Base-by-base conservation (phyloP, 192 early-diverging fungal species). In the Coemansia sp. region DNA sequence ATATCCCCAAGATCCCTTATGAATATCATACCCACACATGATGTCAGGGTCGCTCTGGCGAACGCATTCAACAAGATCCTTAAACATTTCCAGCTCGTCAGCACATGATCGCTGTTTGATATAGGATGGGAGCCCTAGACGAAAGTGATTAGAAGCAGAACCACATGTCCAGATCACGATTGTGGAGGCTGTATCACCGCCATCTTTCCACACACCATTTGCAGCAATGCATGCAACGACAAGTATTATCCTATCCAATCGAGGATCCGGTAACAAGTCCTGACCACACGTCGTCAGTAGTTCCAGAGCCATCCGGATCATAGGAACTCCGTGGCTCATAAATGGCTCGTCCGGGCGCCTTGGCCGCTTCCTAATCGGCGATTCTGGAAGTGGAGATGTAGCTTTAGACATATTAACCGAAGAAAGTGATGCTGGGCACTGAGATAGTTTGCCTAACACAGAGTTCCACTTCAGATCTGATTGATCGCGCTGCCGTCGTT, bases 1-100 rank as follows among this genome's bases (percentile, higher is more conserved):
- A 66, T 93, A 98, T 3, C 96, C 96, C 96, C 95, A 98, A 0
- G 94, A 96, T 8, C 87, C 61, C 21, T 76, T 84, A 33, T 98
- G 89, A 4, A 97, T 67, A 46, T 98, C 95, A 63, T 92, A 98
- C 2, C 96, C 96, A 9, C 88, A 78, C 21, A 97, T 64, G 52
- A 97, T 86, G 64, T 97, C 95, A 0, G 95, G 95, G 71, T 97
- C 94, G 39, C 80, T 76, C 5, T 57, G 55, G 0, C 86, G 82
- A 3, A 91, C 85, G 46, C 80, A 78, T 2, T 81, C 54, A 36
- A 88, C 72, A 6, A 96, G 32, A 2, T 60, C 59, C 8, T 78
- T 64, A 30, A 96, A 64, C 75, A 96, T 74, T 2, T 71, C 73
- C 5, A 67, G 27, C 75, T 96, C 95, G 52, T 83, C 66, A 8